Evolutionary conservation across 2,329 filamentous ascomycete species (phyloP).

Genomic region (Arthrobotrys sinensis): DNA sequence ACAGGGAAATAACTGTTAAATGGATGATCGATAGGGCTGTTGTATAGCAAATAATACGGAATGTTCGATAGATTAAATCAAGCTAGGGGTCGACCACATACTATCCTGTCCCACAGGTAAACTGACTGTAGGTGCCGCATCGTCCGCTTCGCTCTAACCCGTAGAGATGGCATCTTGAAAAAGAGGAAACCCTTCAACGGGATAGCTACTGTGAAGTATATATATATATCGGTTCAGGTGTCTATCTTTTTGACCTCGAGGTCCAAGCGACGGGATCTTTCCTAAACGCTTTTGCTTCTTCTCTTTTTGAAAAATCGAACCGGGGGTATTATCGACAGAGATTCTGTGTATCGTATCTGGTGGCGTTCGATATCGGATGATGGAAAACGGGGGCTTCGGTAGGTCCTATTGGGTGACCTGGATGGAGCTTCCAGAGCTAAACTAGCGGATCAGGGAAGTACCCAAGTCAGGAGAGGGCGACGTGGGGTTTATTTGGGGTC

Average conservation of each 20-base stretch:
- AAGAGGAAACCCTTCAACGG: slow-evolving; percentile 35
- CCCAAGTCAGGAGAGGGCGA: slow-evolving; percentile 13
- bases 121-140: slow-evolving; percentile 60
- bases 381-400: slow-evolving; percentile 17
- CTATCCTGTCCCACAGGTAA: slow-evolving; percentile 61
- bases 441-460: slow-evolving; percentile 27
- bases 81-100: slow-evolving; percentile 18
- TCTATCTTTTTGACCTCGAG: slow-evolving; percentile 4
- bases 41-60: slow-evolving; percentile 9
- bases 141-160: slow-evolving; percentile 52
- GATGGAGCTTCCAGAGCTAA: slow-evolving; percentile 52
- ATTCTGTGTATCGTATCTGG: slow-evolving; percentile 10
- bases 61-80: background rate
- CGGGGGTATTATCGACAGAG: slow-evolving; percentile 24
- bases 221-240: slow-evolving; percentile 2
- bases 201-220: slow-evolving; percentile 22
- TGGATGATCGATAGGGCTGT: slow-evolving; percentile 11
- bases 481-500: slow-evolving; percentile 18
- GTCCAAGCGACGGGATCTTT: slow-evolving; percentile 41
- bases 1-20: background rate
- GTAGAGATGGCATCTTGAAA: slow-evolving; percentile 52
- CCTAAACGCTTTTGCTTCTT: slow-evolving; percentile 23
- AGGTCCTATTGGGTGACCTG: slow-evolving; percentile 50
- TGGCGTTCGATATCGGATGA: slow-evolving; percentile 50
- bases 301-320: background rate